Evolutionary conservation across 2,329 filamentous ascomycete species (phyloP).

Genomic region (Zymoseptoria passerinii): DNA sequence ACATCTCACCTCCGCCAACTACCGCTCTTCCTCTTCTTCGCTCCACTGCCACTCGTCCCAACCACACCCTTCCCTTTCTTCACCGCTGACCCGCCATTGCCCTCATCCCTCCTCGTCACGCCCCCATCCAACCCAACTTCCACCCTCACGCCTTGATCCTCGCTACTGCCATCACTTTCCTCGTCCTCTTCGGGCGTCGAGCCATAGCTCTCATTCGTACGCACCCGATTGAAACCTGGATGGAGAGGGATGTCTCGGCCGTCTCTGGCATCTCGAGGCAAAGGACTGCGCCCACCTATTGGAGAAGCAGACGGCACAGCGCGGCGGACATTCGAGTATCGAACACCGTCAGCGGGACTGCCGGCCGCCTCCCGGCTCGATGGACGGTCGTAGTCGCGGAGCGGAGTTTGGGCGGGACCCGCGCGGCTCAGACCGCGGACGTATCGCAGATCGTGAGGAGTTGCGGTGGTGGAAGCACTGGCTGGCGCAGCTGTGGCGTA

Average conservation of each 20-base stretch:
- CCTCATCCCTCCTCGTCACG: background rate
- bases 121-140: conserved; percentile 20
- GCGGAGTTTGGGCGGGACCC: background rate
- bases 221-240: background rate
- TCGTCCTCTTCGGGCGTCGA: conserved; percentile 11
- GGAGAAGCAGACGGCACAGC: conserved; percentile 28
- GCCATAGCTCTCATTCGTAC: conserved; percentile 1
- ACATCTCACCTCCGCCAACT: background rate
- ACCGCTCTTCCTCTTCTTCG: background rate
- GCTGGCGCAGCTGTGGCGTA: background rate
- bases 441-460: background rate
- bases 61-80: background rate
- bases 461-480: background rate
- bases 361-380: background rate
- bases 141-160: conserved; percentile 26
- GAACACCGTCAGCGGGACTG: conserved; percentile 25
- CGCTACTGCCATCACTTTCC: conserved; percentile 18
- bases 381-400: background rate
- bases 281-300: conserved; percentile 18
- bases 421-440: background rate
- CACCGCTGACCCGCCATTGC: background rate
- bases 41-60: background rate
- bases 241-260: background rate
- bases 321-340: conserved; percentile 27
- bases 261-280: conserved; percentile 14